Evolutionary conservation across 2,329 filamentous ascomycete genomes (phyloP).

Genomic region (Xylariaceae sp.): DNA sequence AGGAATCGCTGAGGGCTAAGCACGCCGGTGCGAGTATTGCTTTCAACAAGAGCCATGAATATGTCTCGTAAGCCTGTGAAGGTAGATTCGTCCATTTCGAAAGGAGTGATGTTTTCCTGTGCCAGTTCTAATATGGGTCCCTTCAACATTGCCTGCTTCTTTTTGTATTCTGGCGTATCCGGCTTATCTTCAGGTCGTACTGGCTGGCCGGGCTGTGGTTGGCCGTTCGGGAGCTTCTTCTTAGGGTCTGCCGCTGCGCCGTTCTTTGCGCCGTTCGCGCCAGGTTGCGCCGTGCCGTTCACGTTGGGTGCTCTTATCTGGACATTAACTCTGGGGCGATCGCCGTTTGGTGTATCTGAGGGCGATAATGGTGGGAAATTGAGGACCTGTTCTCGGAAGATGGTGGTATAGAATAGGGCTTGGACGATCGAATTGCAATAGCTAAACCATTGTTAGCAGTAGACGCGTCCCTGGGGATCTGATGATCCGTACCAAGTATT

Average conservation of each 20-base stretch:
- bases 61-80: conserved; percentile 96
- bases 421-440: conserved; percentile 99
- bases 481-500: conserved; percentile 78
- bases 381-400: conserved; percentile 91
- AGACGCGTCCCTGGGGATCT: conserved; percentile 6
- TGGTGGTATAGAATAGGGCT: conserved; percentile 91
- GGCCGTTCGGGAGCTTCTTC: conserved; percentile 53
- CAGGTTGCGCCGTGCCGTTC: conserved; percentile 44
- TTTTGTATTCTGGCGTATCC: conserved; percentile 95
- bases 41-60: conserved; percentile 84
- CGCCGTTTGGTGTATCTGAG: conserved; percentile 65
- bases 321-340: conserved; percentile 54
- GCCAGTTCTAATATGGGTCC: conserved; percentile 84
- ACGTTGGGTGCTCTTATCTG: conserved; percentile 56
- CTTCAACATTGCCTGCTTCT: conserved; percentile 87
- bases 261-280: conserved; percentile 51
- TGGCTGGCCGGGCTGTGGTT: conserved; percentile 52
- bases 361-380: conserved; percentile 78
- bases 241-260: conserved; percentile 56
- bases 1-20: conserved; percentile 90
- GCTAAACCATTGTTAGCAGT: conserved; percentile 47
- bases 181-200: conserved; percentile 83
- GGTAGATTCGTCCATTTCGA: conserved; percentile 91
- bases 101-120: conserved; percentile 73
- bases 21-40: conserved; percentile 79